Base-by-base conservation (phyloP, 306 rosid genomes). In the Morella rubra region DNA sequence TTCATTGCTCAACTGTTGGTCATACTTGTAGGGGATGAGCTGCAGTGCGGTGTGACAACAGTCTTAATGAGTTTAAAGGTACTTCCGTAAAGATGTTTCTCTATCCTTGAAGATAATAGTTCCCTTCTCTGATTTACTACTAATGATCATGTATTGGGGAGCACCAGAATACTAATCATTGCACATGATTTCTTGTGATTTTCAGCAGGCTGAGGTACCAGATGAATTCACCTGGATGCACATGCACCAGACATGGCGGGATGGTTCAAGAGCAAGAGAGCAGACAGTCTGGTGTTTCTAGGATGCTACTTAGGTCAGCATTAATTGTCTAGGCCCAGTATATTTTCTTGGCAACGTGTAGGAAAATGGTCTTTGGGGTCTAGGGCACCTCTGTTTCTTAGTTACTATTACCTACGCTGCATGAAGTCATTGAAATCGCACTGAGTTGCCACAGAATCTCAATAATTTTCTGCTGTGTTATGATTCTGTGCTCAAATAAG, bases 211-310 rank as follows among this genome's bases (percentile, higher is more conserved):
- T 19, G 91, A 85, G 62, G 73, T 27, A 12, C 85, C 86, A 9
- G 49, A 85, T 75, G 81, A 79, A 46, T 85, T 73, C 72, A 72
- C 71, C 20, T 93, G 96, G 96, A 60, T 85, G 82, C 91, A 93
- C 78, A 18, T 89, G 68, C 95, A 91, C 80, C 98, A 93, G 82
- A 88, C 91, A 53, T 85, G 93, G 95, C 80, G 83, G 82, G 93
- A 82, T 67, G 87, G 81, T 71, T 77, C 76, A 40, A 85, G 44
- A 69, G 79, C 60, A 82, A 81, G 80, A 84, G 50, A 81, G 9
- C 73, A 83, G 5, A 46, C 44, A 4, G 13, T 74, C 53, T 89
- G 93, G 89, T 64, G 88, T 47, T 76, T 86, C 60, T 92, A 86
- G 83, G 71, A 61, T 56, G 71, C 75, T 32, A 24, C 73, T 44